Evolutionary conservation across 2,329 filamentous ascomycete species (phyloP).

Genomic region (Dactylellina haptotyla): DNA sequence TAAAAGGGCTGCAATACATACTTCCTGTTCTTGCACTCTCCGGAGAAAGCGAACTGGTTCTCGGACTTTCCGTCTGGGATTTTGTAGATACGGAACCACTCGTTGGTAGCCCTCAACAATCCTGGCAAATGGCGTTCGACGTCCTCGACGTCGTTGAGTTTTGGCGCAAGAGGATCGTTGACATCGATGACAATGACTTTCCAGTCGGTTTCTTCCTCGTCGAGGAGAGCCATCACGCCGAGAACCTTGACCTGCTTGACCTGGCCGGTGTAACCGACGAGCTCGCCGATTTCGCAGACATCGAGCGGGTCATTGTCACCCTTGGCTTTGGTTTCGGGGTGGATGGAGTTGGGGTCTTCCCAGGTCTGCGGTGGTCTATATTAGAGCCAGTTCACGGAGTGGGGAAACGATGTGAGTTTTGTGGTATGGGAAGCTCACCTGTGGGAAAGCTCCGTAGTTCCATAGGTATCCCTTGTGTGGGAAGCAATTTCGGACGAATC

Average conservation of each 20-base stretch:
- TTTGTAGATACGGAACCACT: constrained; percentile 99
- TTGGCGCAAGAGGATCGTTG: constrained; percentile 93
- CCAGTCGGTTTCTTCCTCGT: constrained; percentile 99
- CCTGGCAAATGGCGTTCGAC: constrained; percentile 98
- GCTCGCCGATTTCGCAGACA: constrained; percentile 99
- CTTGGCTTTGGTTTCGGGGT: constrained; percentile 99
- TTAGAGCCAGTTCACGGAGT: neutral
- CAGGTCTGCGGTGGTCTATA: constrained; percentile 75
- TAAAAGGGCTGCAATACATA: constrained; percentile 61
- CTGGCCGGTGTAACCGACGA: constrained; percentile 94
- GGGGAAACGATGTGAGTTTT: constrained; percentile 39
- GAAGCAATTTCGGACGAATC: constrained; percentile 99
- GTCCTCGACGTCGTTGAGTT: constrained; percentile 97
- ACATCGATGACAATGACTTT: constrained; percentile 99
- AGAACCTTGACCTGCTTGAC: constrained; percentile 99
- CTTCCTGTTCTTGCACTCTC: constrained; percentile 99
- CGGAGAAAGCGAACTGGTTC: constrained; percentile 99
- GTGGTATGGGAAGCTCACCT: constrained; percentile 76
- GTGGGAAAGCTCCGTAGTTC: constrained; percentile 99
- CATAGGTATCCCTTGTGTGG: constrained; percentile 99
- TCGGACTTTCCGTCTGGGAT: constrained; percentile 99
- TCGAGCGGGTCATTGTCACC: constrained; percentile 99
- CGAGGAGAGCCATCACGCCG: constrained; percentile 97
- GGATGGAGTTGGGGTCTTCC: constrained; percentile 95
- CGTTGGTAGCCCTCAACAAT: constrained; percentile 95